Evolutionary conservation across 2,329 filamentous ascomycete species (phyloP).

Genomic region (Tolypocladium guangdongense): DNA sequence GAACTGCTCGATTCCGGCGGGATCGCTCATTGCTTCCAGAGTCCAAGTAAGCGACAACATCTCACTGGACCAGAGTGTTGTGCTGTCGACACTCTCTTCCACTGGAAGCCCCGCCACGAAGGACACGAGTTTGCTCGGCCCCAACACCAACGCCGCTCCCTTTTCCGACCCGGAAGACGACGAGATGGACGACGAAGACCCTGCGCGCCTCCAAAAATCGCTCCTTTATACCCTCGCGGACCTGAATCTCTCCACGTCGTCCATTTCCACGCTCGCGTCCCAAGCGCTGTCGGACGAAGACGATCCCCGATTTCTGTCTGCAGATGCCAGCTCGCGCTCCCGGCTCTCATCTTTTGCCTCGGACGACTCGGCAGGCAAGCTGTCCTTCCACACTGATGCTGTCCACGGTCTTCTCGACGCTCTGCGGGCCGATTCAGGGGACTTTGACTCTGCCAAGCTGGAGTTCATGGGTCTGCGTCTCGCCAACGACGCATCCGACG

Average conservation of each 20-base stretch:
- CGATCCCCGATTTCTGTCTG: constrained; percentile 47
- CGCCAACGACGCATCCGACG: constrained; percentile 79
- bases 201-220: constrained; percentile 40
- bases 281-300: constrained; percentile 55
- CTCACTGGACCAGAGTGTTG: constrained; percentile 25
- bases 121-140: constrained; percentile 36
- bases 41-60: constrained; percentile 58
- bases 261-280: constrained; percentile 51
- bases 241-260: constrained; percentile 42
- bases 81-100: constrained; percentile 24
- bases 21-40: constrained; percentile 69
- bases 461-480: constrained; percentile 93
- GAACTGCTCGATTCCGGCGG: constrained; percentile 55
- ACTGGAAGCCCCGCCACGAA: constrained; percentile 26
- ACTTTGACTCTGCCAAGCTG: constrained; percentile 73
- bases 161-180: constrained; percentile 37
- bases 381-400: constrained; percentile 73
- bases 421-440: constrained; percentile 60
- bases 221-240: constrained; percentile 43
- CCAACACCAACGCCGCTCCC: constrained; percentile 36
- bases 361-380: constrained; percentile 48
- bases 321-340: constrained; percentile 40
- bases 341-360: constrained; percentile 64
- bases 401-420: constrained; percentile 80
- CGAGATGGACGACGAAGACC: constrained; percentile 38